Conservation (phyloP, 192 early-diverging fungal genomes). For the Coemansia asiatica region DNA sequence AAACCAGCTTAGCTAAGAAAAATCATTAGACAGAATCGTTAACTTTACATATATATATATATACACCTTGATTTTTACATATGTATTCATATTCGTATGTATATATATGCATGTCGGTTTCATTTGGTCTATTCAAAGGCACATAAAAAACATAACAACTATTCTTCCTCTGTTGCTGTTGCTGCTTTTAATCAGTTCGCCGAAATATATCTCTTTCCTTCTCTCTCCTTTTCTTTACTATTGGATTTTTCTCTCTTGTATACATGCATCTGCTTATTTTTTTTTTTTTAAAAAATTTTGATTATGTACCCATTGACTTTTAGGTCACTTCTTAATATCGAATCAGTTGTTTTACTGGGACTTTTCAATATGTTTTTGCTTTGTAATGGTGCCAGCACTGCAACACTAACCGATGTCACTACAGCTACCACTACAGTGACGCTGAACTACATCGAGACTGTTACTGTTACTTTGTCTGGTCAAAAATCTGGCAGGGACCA, state of each 20-base stretch:
- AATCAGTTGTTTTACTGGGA: not conserved
- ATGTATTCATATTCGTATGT: too few relatives aligned
- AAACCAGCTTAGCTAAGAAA: constrained; percentile 24
- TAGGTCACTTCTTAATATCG: too few relatives aligned
- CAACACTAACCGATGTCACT: not conserved
- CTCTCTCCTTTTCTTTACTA: too few relatives aligned
- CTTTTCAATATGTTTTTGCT: not conserved
- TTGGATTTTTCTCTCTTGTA: too few relatives aligned
- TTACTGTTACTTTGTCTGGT: not conserved
- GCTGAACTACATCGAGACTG: not conserved
- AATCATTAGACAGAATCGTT: not conserved
- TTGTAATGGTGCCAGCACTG: not conserved
- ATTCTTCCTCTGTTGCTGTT: too few relatives aligned
- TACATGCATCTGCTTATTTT: too few relatives aligned
- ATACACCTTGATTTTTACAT: not conserved
- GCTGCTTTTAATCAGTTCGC: too few relatives aligned
- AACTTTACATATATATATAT: not conserved
- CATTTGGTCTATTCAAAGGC: not conserved
- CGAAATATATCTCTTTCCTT: too few relatives aligned
- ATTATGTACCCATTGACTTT: too few relatives aligned
- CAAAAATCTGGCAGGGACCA: not conserved
- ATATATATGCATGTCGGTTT: not conserved
- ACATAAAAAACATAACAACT: too few relatives aligned
- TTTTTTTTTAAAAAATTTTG: too few relatives aligned
- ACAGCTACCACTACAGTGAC: not conserved